Percentiles rank a stretch among this genome's conserved stretches.
phyloP scores from a whole-genome alignment of 495 filamentous ascomycete genomes.

The Hypoxylon perforatum region DNA sequence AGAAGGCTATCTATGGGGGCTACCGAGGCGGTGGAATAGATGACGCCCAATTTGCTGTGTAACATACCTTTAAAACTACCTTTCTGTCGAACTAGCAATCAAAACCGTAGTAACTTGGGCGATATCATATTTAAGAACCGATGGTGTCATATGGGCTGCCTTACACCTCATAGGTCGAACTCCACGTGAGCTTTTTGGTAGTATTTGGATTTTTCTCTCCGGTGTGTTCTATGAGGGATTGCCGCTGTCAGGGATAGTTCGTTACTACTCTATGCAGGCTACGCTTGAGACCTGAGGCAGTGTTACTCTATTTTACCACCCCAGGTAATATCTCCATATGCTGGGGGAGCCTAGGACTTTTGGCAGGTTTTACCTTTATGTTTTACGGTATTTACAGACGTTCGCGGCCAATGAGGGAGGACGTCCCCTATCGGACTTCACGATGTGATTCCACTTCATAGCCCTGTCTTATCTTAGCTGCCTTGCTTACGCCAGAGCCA shows the following conservation, averaged over 20 bases:
- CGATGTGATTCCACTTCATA: no score
- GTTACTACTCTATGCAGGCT: conserved; percentile 1
- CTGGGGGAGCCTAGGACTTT: not conserved
- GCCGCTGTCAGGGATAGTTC: not conserved
- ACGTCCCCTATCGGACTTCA: not conserved
- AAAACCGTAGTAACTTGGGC: no score
- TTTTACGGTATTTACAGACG: not conserved
- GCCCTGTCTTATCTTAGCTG: no score
- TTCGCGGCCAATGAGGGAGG: not conserved
- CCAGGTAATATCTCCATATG: not conserved
- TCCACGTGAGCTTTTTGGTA: not conserved
- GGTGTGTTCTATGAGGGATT: not conserved
- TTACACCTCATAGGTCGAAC: no score
- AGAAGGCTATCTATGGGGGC: not conserved
- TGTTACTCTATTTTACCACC: conserved; percentile 1
- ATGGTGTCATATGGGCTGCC: no score
- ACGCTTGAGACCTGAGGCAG: not conserved
- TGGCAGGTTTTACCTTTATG: not conserved
- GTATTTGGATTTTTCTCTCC: not conserved
- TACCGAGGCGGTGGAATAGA: no score
- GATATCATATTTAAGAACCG: no score
- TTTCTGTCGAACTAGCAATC: no score
- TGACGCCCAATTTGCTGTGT: no score
- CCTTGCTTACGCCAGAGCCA: no score
- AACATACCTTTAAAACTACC: no score